phyloP scores from a whole-genome alignment of 2,329 filamentous ascomycete genomes.

The Aquanectria penicillioides region DNA sequence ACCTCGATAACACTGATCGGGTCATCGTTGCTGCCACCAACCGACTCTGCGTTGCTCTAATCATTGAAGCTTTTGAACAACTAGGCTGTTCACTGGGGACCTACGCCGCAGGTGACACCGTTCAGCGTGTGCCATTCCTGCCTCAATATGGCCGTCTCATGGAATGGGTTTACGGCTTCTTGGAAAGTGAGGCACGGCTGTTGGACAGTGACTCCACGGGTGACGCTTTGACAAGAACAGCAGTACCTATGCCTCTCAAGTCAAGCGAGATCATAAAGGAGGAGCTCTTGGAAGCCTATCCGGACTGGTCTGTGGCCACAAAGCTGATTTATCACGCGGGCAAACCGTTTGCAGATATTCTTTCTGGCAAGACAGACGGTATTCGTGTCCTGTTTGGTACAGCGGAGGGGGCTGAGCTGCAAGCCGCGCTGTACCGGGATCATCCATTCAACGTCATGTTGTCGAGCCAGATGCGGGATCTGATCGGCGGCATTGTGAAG shows the following conservation, averaged over 20 bases:
- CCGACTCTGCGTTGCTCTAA: neutral
- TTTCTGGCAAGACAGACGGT: slow-evolving; percentile 1
- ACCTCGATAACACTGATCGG: neutral
- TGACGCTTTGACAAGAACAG: neutral
- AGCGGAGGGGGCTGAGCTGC: neutral
- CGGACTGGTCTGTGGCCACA: neutral
- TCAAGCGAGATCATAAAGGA: neutral
- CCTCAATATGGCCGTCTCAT: too few species aligned
- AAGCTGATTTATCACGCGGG: neutral
- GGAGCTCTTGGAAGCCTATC: neutral
- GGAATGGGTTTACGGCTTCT: too few species aligned
- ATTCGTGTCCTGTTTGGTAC: neutral
- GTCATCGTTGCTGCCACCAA: neutral
- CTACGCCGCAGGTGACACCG: too few species aligned
- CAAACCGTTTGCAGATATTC: neutral
- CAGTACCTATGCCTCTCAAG: neutral
- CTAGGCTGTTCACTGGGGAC: neutral
- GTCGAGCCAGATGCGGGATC: too few species aligned
- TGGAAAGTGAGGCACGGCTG: too few species aligned
- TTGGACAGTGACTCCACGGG: too few species aligned
- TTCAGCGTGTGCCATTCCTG: too few species aligned
- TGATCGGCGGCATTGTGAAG: too few species aligned
- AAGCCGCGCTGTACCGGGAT: neutral
- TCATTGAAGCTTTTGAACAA: neutral
- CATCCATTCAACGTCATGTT: neutral